These are phyloP conservation scores for Mycena floridula DNA, from an alignment of 768 basidiomycete genomes.

Conservation along the genomic window DNA sequence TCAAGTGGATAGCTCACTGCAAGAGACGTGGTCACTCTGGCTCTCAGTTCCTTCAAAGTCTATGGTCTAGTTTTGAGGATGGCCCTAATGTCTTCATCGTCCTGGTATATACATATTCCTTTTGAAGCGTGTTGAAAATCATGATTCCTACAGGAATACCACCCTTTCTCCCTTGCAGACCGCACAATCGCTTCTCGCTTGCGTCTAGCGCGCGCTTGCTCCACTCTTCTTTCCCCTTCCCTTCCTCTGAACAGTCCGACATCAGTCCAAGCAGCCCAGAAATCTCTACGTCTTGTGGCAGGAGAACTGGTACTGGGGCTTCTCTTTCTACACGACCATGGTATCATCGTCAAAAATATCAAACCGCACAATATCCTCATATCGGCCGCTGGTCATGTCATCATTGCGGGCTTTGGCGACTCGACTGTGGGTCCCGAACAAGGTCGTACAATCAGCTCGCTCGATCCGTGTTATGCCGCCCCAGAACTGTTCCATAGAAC, in stretches of 20 bases:
- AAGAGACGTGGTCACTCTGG: conserved; percentile 6
- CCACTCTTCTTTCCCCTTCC: no score
- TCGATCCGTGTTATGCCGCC: conserved; percentile 30
- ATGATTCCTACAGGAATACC: conserved; percentile 25
- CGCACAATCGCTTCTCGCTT: conserved; percentile 18
- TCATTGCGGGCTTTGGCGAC: conserved; percentile 63
- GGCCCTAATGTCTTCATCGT: conserved; percentile 17
- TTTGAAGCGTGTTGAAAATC: no score
- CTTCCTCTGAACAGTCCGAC: conserved; percentile 6
- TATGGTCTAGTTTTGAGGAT: conserved; percentile 16
- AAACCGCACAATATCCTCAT: conserved; percentile 62
- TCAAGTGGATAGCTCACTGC: conserved; percentile 16
- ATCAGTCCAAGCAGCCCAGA: conserved; percentile 5
- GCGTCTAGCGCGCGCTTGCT: conserved; percentile 3
- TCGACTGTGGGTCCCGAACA: conserved; percentile 28
- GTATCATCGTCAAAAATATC: conserved; percentile 66
- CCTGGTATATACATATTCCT: conserved; percentile 14
- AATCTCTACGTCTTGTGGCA: conserved; percentile 21
- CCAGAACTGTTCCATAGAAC: conserved; percentile 25
- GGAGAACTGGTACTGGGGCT: conserved; percentile 29
- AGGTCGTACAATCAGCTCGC: conserved; percentile 16
- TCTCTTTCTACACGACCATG: conserved; percentile 44
- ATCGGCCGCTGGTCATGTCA: conserved; percentile 37
- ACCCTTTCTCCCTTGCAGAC: conserved; percentile 23
- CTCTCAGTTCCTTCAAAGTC: conserved; percentile 17